phyloP scores from a whole-genome alignment of 805 yeast species.

The Brettanomyces custersianus region DNA sequence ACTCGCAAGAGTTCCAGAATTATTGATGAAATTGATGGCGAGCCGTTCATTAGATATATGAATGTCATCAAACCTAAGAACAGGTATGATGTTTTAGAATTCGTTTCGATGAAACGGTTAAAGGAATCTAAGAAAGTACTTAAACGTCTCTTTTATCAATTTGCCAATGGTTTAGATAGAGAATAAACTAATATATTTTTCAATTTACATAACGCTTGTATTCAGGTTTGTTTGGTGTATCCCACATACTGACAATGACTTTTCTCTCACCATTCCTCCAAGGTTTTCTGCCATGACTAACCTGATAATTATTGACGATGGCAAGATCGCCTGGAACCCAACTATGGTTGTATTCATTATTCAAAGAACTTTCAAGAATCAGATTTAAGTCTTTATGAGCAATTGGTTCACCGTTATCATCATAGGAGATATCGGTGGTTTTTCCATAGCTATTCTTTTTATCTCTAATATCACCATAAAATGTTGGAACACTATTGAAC shows the following conservation, averaged over 20 bases:
- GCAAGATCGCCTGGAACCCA: constrained; percentile 28
- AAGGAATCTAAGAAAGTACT: too few species aligned
- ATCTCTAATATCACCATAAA: constrained; percentile 5
- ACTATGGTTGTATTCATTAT: constrained; percentile 19
- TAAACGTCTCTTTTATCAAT: too few species aligned
- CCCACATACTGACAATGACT: constrained; percentile 31
- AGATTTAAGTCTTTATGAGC: constrained; percentile 12
- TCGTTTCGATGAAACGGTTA: too few species aligned
- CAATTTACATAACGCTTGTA: background rate
- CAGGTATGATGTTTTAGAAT: too few species aligned
- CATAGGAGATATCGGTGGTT: constrained; percentile 12
- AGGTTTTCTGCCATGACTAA: constrained; percentile 27
- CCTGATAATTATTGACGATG: constrained; percentile 27
- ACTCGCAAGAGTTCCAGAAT: too few species aligned
- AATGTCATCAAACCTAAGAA: too few species aligned
- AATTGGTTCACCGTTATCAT: constrained; percentile 14
- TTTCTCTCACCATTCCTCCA: constrained; percentile 22
- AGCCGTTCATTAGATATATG: too few species aligned
- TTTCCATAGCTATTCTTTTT: constrained; percentile 5
- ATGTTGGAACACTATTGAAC: constrained; percentile 21
- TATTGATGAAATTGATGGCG: too few species aligned
- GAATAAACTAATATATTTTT: too few species aligned
- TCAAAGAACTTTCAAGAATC: constrained; percentile 11
- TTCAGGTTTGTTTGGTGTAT: constrained; percentile 6
- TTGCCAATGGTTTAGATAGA: too few species aligned